These are phyloP conservation scores for Straminergon stramineum DNA, from an alignment of 225 moss, liverwort and hornwort genomes.

Conservation along the genomic window DNA sequence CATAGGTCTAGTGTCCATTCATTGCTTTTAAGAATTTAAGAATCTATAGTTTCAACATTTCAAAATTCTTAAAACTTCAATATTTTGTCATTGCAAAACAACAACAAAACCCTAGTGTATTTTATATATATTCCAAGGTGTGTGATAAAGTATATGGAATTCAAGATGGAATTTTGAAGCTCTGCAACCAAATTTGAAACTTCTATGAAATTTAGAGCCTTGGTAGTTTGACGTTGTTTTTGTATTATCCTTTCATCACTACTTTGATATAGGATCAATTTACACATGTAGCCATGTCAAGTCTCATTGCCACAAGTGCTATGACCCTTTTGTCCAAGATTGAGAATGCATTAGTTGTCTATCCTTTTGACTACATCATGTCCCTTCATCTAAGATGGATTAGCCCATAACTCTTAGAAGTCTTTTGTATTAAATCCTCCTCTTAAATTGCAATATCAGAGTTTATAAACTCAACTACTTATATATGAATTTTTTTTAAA, in stretches of 20 bases:
- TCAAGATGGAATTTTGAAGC: too few relatives aligned
- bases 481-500: neutral
- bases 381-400: neutral
- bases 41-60: neutral
- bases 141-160: rapidly evolving
- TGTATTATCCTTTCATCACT: neutral
- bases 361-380: neutral
- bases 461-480: too few relatives aligned
- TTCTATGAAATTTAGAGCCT: neutral
- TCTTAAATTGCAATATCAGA: neutral
- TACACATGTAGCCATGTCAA: rapidly evolving
- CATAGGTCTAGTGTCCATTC: neutral
- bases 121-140: neutral
- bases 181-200: neutral
- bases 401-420: neutral
- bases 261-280: neutral
- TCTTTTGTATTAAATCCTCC: neutral
- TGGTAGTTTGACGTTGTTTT: neutral
- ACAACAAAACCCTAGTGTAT: neutral
- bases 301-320: neutral
- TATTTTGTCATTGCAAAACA: too few relatives aligned
- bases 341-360: neutral
- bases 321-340: neutral
- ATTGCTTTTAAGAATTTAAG: neutral
- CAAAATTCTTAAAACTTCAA: neutral